Conservation (phyloP, 1,139 yeast species). For the Blastobotrys buckinghamii region DNA sequence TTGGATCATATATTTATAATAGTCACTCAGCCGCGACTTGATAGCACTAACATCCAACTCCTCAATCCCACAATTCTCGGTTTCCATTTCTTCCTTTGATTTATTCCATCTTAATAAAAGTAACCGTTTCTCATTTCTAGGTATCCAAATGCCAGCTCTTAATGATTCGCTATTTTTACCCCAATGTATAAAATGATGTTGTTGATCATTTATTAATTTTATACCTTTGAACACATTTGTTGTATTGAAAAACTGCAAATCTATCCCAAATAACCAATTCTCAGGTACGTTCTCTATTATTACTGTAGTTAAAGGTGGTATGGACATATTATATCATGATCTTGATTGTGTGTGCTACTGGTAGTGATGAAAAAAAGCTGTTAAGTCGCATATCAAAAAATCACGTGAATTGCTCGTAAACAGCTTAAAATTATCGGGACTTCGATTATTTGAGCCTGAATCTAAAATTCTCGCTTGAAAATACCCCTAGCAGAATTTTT, state of each 20-base stretch:
- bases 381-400: too few species aligned
- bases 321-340: neutral
- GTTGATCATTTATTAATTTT: constrained; percentile 35
- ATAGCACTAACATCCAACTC: constrained; percentile 29
- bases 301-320: constrained; percentile 31
- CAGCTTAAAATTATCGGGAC: too few species aligned
- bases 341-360: too few species aligned
- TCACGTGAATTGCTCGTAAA: too few species aligned
- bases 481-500: neutral
- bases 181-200: constrained; percentile 38
- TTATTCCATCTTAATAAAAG: constrained; percentile 29
- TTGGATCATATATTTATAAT: constrained; percentile 32
- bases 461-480: too few species aligned
- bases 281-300: constrained; percentile 28
- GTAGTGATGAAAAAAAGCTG: too few species aligned
- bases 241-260: constrained; percentile 36
- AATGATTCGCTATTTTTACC: constrained; percentile 27
- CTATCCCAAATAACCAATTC: constrained; percentile 37
- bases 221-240: constrained; percentile 34
- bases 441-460: too few species aligned
- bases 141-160: constrained; percentile 30
- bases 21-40: constrained; percentile 23
- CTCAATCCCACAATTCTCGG: constrained; percentile 26
- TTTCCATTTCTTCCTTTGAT: constrained; percentile 26
- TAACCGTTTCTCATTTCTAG: constrained; percentile 23